Percentiles rank a stretch among this genome's conserved stretches.
Conservation (phyloP, 495 filamentous ascomycete genomes). For the Lasiosphaeriaceae sp. region DNA sequence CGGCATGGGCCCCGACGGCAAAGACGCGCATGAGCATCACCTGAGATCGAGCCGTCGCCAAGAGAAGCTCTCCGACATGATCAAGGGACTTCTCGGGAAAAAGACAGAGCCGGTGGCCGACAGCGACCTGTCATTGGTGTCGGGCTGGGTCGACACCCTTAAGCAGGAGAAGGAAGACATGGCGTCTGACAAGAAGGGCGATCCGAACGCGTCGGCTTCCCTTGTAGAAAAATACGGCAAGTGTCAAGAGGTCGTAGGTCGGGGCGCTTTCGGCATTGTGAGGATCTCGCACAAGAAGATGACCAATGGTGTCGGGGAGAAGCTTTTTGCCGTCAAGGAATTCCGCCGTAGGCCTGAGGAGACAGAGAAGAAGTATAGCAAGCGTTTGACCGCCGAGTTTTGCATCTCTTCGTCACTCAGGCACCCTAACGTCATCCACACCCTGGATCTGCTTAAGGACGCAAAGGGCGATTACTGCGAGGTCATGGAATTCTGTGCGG, state of each 20-base stretch:
- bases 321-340: constrained; percentile 96
- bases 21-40: constrained; percentile 76
- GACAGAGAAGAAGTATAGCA: constrained; percentile 94
- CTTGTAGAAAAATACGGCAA: constrained; percentile 97
- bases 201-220: constrained; percentile 71
- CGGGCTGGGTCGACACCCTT: constrained; percentile 92
- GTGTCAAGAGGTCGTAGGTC: constrained; percentile 97
- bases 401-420: constrained; percentile 96
- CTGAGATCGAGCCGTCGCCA: constrained; percentile 84
- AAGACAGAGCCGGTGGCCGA: constrained; percentile 70
- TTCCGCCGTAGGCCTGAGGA: constrained; percentile 93
- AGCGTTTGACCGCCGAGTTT: constrained; percentile 96
- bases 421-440: constrained; percentile 98
- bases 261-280: constrained; percentile 95
- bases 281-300: constrained; percentile 96
- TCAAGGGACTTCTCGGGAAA: constrained; percentile 77
- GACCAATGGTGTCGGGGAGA: constrained; percentile 77
- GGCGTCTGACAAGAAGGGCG: constrained; percentile 65
- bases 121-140: constrained; percentile 87
- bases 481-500: constrained; percentile 98
- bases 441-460: constrained; percentile 89
- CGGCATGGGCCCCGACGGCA: constrained; percentile 29
- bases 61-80: constrained; percentile 91
- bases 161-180: constrained; percentile 79
- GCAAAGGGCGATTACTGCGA: constrained; percentile 98